phyloP scores from a whole-genome alignment of 257 asterid species.

The Nicotiana knightiana region DNA sequence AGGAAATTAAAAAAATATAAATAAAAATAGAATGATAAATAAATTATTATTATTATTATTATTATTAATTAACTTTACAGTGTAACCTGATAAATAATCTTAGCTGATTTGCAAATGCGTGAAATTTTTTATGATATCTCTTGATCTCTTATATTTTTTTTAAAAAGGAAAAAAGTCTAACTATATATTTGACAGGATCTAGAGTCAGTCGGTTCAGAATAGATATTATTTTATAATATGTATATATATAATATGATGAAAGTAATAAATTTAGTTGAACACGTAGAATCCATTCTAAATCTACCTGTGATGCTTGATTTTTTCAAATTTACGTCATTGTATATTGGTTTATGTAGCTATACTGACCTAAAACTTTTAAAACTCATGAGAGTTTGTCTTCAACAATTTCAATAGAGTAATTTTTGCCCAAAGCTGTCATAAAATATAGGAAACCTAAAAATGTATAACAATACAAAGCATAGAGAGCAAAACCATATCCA shows the following conservation, averaged over 20 bases:
- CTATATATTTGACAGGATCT: no score
- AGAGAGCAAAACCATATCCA: neutral
- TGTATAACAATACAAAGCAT: neutral
- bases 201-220: no score
- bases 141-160: no score
- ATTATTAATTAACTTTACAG: no score
- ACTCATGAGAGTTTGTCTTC: neutral
- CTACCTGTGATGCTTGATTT: neutral
- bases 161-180: no score
- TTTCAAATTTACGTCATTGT: neutral
- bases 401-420: neutral
- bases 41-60: neutral
- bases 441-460: slow-evolving; percentile 4
- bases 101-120: no score
- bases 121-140: no score
- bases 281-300: neutral
- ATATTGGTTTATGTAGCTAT: neutral
- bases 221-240: no score
- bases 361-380: neutral
- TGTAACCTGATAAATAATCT: no score
- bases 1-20: neutral
- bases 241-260: neutral
- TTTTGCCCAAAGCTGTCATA: neutral
- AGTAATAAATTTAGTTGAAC: neutral
- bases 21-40: neutral